A percentile compares a stretch with the other conserved stretches of the same genome.
Evolutionary conservation across 1,139 yeast species (phyloP).

Genomic region (Candida anutae): DNA sequence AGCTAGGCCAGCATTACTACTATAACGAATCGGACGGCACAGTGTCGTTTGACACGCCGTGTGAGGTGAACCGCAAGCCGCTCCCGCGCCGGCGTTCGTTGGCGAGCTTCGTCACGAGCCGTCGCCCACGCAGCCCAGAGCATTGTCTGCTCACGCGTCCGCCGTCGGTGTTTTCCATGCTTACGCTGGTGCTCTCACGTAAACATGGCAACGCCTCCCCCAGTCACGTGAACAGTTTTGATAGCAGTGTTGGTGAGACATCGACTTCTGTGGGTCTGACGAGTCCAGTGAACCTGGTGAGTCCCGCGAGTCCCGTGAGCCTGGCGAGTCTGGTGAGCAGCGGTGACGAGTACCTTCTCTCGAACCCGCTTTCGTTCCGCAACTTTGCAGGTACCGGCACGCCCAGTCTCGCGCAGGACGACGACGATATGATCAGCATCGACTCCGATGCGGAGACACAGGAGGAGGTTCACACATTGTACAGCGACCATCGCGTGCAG

Average conservation of each 20-base stretch:
- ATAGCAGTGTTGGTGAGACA: too few relatives aligned
- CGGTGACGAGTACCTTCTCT: conserved; percentile 24
- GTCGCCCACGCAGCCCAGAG: conserved; percentile 4
- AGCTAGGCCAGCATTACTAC: conserved; percentile 31
- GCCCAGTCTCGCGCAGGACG: not conserved
- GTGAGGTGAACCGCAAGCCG: conserved; percentile 23
- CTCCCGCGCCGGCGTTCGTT: not conserved
- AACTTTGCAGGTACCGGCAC: conserved; percentile 27
- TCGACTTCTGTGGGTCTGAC: not conserved
- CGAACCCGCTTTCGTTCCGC: conserved; percentile 17
- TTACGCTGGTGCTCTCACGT: not conserved
- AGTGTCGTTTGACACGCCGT: conserved; percentile 33
- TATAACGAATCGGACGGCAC: conserved; percentile 23
- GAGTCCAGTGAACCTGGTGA: not conserved
- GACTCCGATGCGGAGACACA: not conserved
- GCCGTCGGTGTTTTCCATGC: not conserved
- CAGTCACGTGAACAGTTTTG: not conserved
- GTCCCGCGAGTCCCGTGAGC: not conserved
- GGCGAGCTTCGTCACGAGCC: not conserved
- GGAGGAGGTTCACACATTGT: not conserved
- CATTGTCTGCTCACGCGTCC: not conserved
- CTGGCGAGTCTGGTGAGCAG: conserved; percentile 7
- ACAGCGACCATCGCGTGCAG: not conserved
- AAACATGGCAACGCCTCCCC: not conserved
- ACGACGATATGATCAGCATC: not conserved